Evolutionary conservation across 345 rosid genomes (phyloP), one percentile per base, ranked within the genome.

Genomic region (Arabis alpina): DNA sequence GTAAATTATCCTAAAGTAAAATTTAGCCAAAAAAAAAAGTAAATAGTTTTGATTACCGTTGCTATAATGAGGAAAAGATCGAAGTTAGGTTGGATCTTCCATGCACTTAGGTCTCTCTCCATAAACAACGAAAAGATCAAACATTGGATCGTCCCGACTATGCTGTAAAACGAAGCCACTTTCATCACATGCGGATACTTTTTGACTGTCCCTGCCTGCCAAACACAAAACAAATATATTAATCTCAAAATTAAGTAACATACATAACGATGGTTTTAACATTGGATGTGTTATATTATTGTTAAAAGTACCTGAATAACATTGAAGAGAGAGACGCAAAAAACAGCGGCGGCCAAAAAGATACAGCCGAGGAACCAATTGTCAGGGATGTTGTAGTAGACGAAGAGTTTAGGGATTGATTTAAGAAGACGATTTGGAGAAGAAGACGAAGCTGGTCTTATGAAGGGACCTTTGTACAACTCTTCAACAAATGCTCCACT

Each of bases 311-410:
- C 96, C 92, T 89, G 94, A 53, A 92, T 71, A 56, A 80, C 73
- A 76, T 85, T 89, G 86, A 89, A 88, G 13, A 86, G 10, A 4
- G 88, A 82, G 68, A 85, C 74, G 43, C 82, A 88, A 12, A 89
- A 59, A 61, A 81, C 69, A 40, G 96, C 86, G 55, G 86, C 84
- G 6, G 91, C 92, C 12, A 92, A 84, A 72, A 89, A 75, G n/a
- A 82, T 8, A 50, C 89, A 80, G 7, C 94, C 98, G 43, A 86
- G 84, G 27, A 84, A 54, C 96, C 98, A 92, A 47, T 81, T 74
- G 65, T 88, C 81, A 10, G 92, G 82, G 42, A 65, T 25, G 19
- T 66, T 70, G 82, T 84, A 85, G 74, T 81, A 87, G 53, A 89
- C 76, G n/a, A 87, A 66, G 32, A 79, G 82, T 3, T 66, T 79